A percentile compares a stretch with the other conserved stretches of the same genome.
Conservation (phyloP, 2,329 filamentous ascomycete species). For the Phialophora chinensis region DNA sequence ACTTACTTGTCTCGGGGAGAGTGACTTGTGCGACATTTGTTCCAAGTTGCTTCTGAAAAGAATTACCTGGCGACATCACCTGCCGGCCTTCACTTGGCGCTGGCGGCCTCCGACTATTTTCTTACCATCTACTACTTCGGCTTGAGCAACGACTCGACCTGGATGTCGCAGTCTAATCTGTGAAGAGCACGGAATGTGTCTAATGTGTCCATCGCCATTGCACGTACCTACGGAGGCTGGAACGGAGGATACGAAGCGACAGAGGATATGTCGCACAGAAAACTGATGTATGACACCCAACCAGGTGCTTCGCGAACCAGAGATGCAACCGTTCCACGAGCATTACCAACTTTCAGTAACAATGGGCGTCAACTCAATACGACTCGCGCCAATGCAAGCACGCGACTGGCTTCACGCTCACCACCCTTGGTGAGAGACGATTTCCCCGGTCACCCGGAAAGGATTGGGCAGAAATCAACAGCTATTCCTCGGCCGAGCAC, state of each 20-base stretch:
- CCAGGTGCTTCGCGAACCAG: constrained; percentile 29
- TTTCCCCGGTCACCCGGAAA: constrained; percentile 12
- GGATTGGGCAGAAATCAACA: constrained; percentile 21
- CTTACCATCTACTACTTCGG: neutral
- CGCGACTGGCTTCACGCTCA: constrained; percentile 17
- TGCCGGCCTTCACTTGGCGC: neutral
- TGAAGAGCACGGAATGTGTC: constrained; percentile 26
- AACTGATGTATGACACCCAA: constrained; percentile 31
- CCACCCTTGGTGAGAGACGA: constrained; percentile 15
- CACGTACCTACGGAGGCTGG: constrained; percentile 19
- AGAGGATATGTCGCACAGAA: constrained; percentile 33
- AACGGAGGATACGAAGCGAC: neutral
- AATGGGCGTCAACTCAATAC: constrained; percentile 13
- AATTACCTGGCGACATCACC: constrained; percentile 6
- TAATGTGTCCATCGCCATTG: constrained; percentile 10
- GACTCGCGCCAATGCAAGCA: constrained; percentile 4
- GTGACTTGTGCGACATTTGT: constrained; percentile 28
- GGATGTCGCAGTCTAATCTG: neutral
- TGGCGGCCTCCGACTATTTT: neutral
- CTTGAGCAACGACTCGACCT: neutral
- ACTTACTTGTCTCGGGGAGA: constrained; percentile 26
- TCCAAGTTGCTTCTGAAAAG: constrained; percentile 10
- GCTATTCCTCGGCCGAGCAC: constrained; percentile 20
- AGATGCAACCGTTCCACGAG: constrained; percentile 36
- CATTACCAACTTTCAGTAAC: constrained; percentile 17